Evolutionary conservation across 805 yeast genomes (phyloP).

Genomic region (Suhomyces vadensis): DNA sequence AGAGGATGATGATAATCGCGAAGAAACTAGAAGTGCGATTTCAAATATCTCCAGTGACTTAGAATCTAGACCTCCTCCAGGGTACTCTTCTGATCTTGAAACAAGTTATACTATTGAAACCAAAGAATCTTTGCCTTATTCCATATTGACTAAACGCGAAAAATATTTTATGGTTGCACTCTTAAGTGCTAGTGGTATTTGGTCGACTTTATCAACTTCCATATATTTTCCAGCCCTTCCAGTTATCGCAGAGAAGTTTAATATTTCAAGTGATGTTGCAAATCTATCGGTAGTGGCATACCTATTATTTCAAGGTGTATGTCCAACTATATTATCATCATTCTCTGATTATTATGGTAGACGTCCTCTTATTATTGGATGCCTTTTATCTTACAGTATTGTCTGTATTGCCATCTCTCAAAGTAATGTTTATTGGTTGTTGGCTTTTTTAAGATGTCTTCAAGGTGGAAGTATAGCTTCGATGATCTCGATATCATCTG

Average conservation of each 20-base stretch:
- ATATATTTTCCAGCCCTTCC: constrained; percentile 80
- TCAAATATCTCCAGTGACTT: neutral
- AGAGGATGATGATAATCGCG: neutral
- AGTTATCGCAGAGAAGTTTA: constrained; percentile 53
- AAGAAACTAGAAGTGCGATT: neutral
- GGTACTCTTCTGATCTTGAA: neutral
- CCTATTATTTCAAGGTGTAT: constrained; percentile 70
- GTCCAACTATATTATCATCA: constrained; percentile 69
- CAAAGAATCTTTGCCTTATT: constrained; percentile 28
- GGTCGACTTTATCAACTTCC: constrained; percentile 73
- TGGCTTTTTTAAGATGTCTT: constrained; percentile 68
- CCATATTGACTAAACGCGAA: constrained; percentile 47
- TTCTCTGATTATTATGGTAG: constrained; percentile 74
- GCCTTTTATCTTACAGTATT: constrained; percentile 55
- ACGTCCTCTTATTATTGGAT: constrained; percentile 60
- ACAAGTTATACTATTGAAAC: neutral
- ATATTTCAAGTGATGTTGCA: constrained; percentile 55
- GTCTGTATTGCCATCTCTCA: constrained; percentile 69
- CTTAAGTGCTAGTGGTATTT: constrained; percentile 53
- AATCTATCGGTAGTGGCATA: constrained; percentile 78
- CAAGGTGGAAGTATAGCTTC: constrained; percentile 81
- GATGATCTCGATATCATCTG: constrained; percentile 66
- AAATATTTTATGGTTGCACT: constrained; percentile 33
- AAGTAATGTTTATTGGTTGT: constrained; percentile 54
- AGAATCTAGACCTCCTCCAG: neutral